Evolutionary conservation across 176 grass and related monocot species (phyloP), one percentile per base, ranked within the genome.

Genomic region (Avena insularis): DNA sequence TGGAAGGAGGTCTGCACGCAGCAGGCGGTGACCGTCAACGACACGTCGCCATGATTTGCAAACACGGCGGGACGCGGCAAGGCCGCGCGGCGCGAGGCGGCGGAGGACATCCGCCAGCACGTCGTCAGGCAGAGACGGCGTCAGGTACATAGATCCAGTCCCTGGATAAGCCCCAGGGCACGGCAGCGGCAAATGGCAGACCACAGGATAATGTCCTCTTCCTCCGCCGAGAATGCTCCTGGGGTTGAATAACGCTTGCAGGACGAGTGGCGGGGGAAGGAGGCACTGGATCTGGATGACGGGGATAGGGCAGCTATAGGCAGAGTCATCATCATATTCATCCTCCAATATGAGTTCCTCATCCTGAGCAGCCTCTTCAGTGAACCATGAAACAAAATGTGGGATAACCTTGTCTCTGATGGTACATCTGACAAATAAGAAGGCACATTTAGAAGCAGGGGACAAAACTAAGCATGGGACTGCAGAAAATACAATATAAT

Each of bases 361-460:
- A 49, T 90, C 95, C 77, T 86, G 89, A 29, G 79, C 85, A 29
- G 95, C 95, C 70, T 97, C 95, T 71, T 87, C 95, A 17, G 91
- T 91, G 65, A 93, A 97, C 93, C 93, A 97, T 56, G 89, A 97
- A 67, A 95, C 93, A 72, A 89, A 89, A 83, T 93, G 93, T 38
- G 95, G 95, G 74, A 93, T 97, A 54, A 95, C 95, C 87, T 97
- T 97, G 48, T 95, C 95, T 88, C 89, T 97, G 79, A 95, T 89
- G 58, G 95, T 95, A 72, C 93, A 95, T 88, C 95, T 97, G 79
- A 49, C 0, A 87, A 75, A 33, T 17, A 78, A 69, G 49, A 56
- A 62, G 7, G 55, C 21, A 25, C 45, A 74, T 86, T 82, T 47
- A 82, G 47, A 88, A 21, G 2, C 6, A 43, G 2, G 6, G 19